Conservation (phyloP, 768 basidiomycete genomes). For the Leccinum fibrillosum region DNA sequence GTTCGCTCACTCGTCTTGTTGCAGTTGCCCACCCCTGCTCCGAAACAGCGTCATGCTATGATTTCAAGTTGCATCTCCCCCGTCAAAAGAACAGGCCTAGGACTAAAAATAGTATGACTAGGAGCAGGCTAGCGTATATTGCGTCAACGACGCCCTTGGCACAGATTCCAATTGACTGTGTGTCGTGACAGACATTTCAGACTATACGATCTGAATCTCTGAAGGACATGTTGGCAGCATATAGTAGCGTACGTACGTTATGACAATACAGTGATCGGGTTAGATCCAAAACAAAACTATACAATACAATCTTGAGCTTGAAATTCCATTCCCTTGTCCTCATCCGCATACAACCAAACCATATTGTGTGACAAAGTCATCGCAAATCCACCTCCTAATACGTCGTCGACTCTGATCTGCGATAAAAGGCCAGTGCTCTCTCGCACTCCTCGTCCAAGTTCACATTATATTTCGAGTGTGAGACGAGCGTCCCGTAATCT, state of each 20-base stretch:
- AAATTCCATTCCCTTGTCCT: background rate
- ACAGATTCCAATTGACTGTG: background rate
- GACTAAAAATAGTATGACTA: too few species aligned
- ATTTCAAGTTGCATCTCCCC: too few species aligned
- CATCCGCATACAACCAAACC: background rate
- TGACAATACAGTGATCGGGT: slow-evolving; percentile 7
- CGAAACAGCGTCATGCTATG: too few species aligned
- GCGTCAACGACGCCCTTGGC: too few species aligned
- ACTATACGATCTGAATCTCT: background rate
- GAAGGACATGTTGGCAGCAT: slow-evolving; percentile 5
- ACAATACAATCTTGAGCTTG: slow-evolving; percentile 1
- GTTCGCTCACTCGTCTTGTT: too few species aligned
- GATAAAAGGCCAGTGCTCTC: slow-evolving; percentile 26
- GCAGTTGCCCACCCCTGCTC: too few species aligned
- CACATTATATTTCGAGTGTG: slow-evolving; percentile 14
- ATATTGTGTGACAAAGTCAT: background rate
- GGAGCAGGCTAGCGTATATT: too few species aligned
- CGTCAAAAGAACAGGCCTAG: too few species aligned
- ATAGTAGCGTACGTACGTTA: background rate
- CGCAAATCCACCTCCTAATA: background rate
- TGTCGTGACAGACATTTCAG: background rate
- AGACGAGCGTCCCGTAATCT: slow-evolving; percentile 25
- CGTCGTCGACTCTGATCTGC: slow-evolving; percentile 8
- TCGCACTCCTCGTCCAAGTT: slow-evolving; percentile 26
- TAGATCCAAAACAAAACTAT: slow-evolving; percentile 25